Conservation (phyloP, 345 rosid genomes). For the Euphorbia pulcherrima region DNA sequence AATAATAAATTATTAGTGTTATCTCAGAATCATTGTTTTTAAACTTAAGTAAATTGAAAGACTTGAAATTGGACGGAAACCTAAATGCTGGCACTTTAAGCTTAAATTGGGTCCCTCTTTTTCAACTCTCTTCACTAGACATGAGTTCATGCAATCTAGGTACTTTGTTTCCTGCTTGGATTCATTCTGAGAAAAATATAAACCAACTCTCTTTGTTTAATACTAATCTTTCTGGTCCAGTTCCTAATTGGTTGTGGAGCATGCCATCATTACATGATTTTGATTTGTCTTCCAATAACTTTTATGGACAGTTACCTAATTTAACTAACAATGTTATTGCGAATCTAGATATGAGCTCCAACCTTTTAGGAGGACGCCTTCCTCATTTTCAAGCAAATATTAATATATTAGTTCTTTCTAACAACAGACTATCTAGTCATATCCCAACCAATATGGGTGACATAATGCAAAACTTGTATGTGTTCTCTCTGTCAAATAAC, state of each 20-base stretch:
- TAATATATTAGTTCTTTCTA: not conserved
- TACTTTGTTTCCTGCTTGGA: not conserved
- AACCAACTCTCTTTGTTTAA: too few species aligned
- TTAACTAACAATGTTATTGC: too few species aligned
- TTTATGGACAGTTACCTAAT: not conserved
- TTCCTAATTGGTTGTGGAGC: not conserved
- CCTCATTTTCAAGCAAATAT: not conserved
- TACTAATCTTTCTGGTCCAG: not conserved
- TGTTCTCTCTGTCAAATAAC: too few species aligned
- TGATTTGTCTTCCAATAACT: not conserved
- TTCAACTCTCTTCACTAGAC: not conserved
- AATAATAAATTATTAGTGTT: too few species aligned
- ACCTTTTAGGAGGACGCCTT: not conserved
- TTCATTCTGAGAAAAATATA: too few species aligned
- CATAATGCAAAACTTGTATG: too few species aligned
- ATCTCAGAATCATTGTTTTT: not conserved
- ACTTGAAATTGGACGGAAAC: not conserved
- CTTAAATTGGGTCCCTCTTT: not conserved
- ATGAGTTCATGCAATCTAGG: not conserved
- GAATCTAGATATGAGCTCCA: too few species aligned
- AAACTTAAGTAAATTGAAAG: too few species aligned
- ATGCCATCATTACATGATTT: not conserved
- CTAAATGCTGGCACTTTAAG: not conserved
- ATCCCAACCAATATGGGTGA: not conserved
- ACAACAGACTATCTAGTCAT: not conserved